phyloP scores from a whole-genome alignment of 257 asterid species.

The Dorcoceras hygrometricum region DNA sequence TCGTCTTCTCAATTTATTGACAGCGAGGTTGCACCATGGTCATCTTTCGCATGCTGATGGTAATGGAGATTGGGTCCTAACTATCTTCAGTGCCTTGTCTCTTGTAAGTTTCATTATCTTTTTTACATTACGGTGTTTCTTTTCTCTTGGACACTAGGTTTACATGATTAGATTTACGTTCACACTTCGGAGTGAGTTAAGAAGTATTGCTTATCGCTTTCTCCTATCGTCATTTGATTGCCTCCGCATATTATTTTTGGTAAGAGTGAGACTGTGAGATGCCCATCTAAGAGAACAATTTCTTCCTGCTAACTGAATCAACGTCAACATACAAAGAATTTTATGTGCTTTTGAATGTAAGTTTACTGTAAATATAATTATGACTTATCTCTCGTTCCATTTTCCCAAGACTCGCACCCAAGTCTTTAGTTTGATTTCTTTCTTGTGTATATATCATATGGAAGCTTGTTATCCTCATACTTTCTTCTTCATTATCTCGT shows the following conservation, averaged over 20 bases:
- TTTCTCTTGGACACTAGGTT: constrained; percentile 15
- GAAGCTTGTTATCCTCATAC: no score
- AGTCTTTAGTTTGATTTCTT: no score
- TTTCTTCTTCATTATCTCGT: no score
- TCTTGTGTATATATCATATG: no score
- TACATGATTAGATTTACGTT: background rate
- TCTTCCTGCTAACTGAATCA: constrained; percentile 11
- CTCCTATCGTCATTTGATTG: constrained; percentile 4
- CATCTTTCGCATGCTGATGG: constrained; percentile 93
- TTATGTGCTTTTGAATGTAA: constrained; percentile 3
- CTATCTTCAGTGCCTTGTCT: constrained; percentile 85
- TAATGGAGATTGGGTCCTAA: constrained; percentile 97
- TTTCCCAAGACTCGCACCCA: no score
- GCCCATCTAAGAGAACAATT: constrained; percentile 7
- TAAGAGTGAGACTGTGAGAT: background rate
- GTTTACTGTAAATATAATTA: background rate
- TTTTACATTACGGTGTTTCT: constrained; percentile 14
- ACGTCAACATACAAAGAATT: background rate
- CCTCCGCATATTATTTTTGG: constrained; percentile 11
- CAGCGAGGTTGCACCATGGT: constrained; percentile 93
- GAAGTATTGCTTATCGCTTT: constrained; percentile 5
- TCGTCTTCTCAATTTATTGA: constrained; percentile 22
- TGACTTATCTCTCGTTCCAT: no score
- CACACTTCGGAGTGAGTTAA: constrained; percentile 5
- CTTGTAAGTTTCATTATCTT: constrained; percentile 51